These are phyloP conservation scores for Crithidia bombi DNA, from an alignment of 208 protist genomes.

Conservation along the genomic window DNA sequence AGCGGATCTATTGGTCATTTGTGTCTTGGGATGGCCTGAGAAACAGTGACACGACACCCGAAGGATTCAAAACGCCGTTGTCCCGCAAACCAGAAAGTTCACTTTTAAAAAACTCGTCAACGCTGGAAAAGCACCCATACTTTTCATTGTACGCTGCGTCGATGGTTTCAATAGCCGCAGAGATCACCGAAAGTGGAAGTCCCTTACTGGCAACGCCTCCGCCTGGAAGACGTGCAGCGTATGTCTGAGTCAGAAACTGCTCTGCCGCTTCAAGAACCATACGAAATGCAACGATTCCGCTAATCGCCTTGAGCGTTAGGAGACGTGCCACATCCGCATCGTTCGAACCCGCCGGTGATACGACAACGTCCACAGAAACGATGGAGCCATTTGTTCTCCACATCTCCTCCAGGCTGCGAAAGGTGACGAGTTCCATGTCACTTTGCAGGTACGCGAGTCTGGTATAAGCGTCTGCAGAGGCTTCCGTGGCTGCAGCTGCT, in stretches of 20 bases:
- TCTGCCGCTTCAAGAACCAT: constrained; percentile 55
- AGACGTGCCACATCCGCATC: constrained; percentile 10
- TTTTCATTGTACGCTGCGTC: not conserved
- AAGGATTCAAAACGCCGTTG: constrained; percentile 29
- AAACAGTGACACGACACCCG: constrained; percentile 33
- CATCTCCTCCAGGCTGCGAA: constrained; percentile 45
- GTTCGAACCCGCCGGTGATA: not conserved
- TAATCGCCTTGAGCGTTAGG: constrained; percentile 33
- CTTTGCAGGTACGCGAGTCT: constrained; percentile 40
- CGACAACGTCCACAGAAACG: constrained; percentile 12
- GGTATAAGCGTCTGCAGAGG: constrained; percentile 5
- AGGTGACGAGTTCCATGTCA: constrained; percentile 58
- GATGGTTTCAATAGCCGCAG: constrained; percentile 6
- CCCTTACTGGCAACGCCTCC: constrained; percentile 16
- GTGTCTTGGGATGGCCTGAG: not conserved
- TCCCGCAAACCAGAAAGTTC: constrained; percentile 35
- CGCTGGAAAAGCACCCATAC: constrained; percentile 10
- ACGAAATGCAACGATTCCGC: constrained; percentile 46
- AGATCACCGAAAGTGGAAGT: constrained; percentile 21
- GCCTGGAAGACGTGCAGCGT: constrained; percentile 21
- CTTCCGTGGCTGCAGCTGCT: constrained; percentile 10
- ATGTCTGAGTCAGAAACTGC: constrained; percentile 42
- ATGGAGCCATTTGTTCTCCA: not conserved
- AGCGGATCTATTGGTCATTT: not conserved
- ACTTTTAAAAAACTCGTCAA: constrained; percentile 26